Conservation (phyloP, 2,329 filamentous ascomycete genomes). For the Curvularia sp. region DNA sequence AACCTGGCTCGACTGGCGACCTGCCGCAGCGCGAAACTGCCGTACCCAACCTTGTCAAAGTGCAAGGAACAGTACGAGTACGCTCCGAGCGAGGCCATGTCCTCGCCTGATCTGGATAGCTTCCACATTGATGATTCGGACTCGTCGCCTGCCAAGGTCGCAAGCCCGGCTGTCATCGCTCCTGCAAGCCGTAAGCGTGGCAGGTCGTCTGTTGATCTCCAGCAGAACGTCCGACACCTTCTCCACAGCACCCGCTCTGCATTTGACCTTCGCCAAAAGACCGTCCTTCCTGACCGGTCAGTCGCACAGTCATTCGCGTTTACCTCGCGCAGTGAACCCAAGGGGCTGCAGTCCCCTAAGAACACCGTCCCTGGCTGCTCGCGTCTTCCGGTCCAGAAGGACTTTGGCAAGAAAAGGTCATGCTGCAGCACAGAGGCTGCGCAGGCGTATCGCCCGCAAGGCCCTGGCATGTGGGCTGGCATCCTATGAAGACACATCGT, state of each 20-base stretch:
- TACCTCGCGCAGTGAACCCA: slow-evolving; percentile 37
- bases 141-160: slow-evolving; percentile 35
- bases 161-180: slow-evolving; percentile 35
- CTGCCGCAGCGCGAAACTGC: slow-evolving; percentile 57
- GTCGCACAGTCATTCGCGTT: slow-evolving; percentile 45
- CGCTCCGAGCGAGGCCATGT: slow-evolving; percentile 45
- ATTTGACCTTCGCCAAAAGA: slow-evolving; percentile 46
- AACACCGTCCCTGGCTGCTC: slow-evolving; percentile 49
- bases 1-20: slow-evolving; percentile 61
- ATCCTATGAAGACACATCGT: slow-evolving; percentile 55
- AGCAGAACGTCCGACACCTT: slow-evolving; percentile 72
- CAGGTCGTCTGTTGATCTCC: slow-evolving; percentile 67
- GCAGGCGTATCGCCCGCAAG: slow-evolving; percentile 59
- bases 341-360: slow-evolving; percentile 51
- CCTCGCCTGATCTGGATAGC: slow-evolving; percentile 50
- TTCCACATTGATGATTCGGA: slow-evolving; percentile 60
- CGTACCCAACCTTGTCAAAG: slow-evolving; percentile 49
- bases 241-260: slow-evolving; percentile 54
- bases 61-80: slow-evolving; percentile 48
- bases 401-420: slow-evolving; percentile 67
- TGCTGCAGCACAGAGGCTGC: slow-evolving; percentile 69
- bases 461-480: slow-evolving; percentile 71
- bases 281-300: slow-evolving; percentile 47
- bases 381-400: slow-evolving; percentile 55
- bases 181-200: slow-evolving; percentile 62